A percentile compares a stretch with the other conserved stretches of the same genome.
Evolutionary conservation across 768 basidiomycete species (phyloP).

Genomic region (Udeniomyces megalosporus): DNA sequence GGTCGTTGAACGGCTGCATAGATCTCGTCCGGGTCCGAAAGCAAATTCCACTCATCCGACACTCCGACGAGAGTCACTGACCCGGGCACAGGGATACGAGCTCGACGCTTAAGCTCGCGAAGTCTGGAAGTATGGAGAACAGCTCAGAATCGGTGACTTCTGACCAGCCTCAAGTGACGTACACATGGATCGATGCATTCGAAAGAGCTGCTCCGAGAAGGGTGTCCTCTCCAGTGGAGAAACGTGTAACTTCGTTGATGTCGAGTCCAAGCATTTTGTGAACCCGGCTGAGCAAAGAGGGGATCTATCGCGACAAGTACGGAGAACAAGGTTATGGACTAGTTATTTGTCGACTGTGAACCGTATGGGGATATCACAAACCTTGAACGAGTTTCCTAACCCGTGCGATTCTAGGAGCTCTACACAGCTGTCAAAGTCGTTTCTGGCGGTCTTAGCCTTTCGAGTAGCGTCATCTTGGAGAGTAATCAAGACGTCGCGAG

Average conservation of each 20-base stretch:
- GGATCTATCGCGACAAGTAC: too few species aligned
- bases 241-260: constrained; percentile 31
- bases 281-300: constrained; percentile 40
- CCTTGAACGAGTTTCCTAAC: constrained; percentile 44
- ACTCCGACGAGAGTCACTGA: constrained; percentile 61
- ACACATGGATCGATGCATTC: constrained; percentile 45
- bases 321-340: too few species aligned
- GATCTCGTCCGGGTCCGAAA: constrained; percentile 45
- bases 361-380: too few species aligned
- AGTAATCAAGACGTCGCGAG: constrained; percentile 39
- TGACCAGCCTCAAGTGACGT: too few species aligned
- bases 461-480: constrained; percentile 44
- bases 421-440: constrained; percentile 40
- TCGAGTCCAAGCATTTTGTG: constrained; percentile 39
- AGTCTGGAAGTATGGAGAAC: too few species aligned
- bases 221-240: constrained; percentile 32
- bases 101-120: constrained; percentile 56
- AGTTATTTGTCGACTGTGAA: too few species aligned
- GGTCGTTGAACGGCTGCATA: constrained; percentile 42
- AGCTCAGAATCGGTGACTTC: too few species aligned
- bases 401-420: constrained; percentile 41
- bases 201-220: constrained; percentile 43
- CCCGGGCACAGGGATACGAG: constrained; percentile 53
- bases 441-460: constrained; percentile 43
- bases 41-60: constrained; percentile 56